A percentile compares a stretch with the other conserved stretches of the same genome.
phyloP scores from a whole-genome alignment of 352 stramenopile species.

The Thalassiosira exigua region DNA sequence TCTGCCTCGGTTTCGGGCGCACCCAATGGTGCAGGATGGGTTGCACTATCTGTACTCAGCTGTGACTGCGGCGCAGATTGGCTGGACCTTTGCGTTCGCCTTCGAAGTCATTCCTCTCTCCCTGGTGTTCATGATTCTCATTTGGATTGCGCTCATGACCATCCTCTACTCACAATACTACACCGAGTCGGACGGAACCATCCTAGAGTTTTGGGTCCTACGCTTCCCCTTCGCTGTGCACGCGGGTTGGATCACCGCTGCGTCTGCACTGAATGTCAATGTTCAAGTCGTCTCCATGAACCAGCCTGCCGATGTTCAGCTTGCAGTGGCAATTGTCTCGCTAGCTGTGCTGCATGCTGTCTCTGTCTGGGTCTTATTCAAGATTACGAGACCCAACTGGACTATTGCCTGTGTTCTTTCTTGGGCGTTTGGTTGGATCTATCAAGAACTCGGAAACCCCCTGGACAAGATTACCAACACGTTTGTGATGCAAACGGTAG shows the following conservation, averaged over 20 bases:
- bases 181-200: constrained; percentile 8
- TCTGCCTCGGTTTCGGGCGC: constrained; percentile 33
- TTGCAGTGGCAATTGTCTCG: background rate
- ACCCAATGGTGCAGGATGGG: constrained; percentile 43
- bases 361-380: background rate
- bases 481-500: constrained; percentile 34
- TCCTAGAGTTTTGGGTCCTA: constrained; percentile 63
- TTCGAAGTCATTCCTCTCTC: constrained; percentile 44
- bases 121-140: constrained; percentile 15
- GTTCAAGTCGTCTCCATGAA: background rate
- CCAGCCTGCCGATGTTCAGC: background rate
- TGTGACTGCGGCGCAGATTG: constrained; percentile 35
- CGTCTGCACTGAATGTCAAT: background rate
- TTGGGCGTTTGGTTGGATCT: constrained; percentile 47
- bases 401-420: background rate
- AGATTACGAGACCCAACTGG: background rate
- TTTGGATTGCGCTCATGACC: constrained; percentile 1
- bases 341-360: background rate
- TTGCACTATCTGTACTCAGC: constrained; percentile 32
- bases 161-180: constrained; percentile 33
- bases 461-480: constrained; percentile 32
- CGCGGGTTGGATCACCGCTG: constrained; percentile 56
- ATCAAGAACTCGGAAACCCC: constrained; percentile 35
- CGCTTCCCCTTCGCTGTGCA: constrained; percentile 80
- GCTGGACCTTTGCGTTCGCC: constrained; percentile 52